Evolutionary conservation across 805 yeast species (phyloP).

Genomic region (Dipodascus geniculatus): DNA sequence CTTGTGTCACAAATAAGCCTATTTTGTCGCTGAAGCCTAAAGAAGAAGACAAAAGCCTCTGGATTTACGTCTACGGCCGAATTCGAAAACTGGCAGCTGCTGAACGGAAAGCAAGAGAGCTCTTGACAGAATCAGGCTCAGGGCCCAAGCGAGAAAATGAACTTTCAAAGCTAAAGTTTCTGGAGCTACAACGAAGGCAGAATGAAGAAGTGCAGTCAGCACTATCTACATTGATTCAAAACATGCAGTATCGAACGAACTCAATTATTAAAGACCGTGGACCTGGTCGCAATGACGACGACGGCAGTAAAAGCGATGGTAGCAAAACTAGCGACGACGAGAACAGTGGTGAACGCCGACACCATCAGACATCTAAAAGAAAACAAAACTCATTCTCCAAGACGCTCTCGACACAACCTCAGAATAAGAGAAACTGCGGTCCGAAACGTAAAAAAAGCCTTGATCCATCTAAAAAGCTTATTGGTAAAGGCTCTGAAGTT

Average conservation of each 20-base stretch:
- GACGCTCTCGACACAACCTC: not conserved
- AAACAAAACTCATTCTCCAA: not conserved
- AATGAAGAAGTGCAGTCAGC: not conserved
- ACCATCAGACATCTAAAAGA: too few relatives aligned
- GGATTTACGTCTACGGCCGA: not conserved
- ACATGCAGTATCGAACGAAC: too few relatives aligned
- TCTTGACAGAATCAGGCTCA: not conserved
- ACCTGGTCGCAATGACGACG: not conserved
- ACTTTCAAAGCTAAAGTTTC: not conserved
- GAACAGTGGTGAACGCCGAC: not conserved
- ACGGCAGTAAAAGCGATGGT: not conserved
- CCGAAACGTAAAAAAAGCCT: not conserved
- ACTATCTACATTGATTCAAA: not conserved
- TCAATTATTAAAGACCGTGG: not conserved
- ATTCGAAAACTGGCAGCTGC: not conserved
- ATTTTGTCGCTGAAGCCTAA: not conserved
- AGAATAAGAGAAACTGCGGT: not conserved
- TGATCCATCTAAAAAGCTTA: not conserved
- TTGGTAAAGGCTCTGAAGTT: not conserved
- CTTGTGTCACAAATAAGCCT: too few relatives aligned
- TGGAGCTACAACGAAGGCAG: not conserved
- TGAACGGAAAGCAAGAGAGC: not conserved
- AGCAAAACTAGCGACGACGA: not conserved
- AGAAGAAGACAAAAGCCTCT: not conserved
- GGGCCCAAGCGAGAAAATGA: not conserved